Evolutionary conservation across 2,329 filamentous ascomycete species (phyloP).

Genomic region (Aspergillus calidoustus): DNA sequence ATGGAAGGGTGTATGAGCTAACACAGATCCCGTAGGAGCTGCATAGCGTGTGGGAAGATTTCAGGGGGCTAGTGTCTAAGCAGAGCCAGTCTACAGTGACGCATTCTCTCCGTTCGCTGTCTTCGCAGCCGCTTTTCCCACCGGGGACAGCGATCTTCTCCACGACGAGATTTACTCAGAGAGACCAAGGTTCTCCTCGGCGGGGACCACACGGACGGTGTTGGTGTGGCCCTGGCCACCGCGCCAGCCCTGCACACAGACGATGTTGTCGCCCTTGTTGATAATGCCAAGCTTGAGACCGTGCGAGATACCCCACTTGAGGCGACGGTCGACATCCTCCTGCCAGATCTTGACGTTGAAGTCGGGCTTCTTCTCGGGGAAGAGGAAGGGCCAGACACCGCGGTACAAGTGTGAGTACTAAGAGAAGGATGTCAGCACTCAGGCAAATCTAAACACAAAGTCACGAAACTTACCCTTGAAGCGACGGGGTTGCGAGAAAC

Average conservation of each 20-base stretch:
- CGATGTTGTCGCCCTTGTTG: slow-evolving; percentile 73
- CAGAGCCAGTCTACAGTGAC: slow-evolving; percentile 24
- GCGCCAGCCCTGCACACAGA: slow-evolving; percentile 71
- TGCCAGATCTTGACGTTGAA: slow-evolving; percentile 95
- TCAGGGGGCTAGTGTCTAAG: slow-evolving; percentile 17
- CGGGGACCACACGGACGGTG: slow-evolving; percentile 59
- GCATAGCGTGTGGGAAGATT: slow-evolving; percentile 16
- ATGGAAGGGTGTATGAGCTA: slow-evolving; percentile 5
- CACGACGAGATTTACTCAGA: slow-evolving; percentile 33
- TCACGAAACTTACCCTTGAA: slow-evolving; percentile 64
- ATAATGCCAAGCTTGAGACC: slow-evolving; percentile 83
- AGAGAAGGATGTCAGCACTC: slow-evolving; percentile 21
- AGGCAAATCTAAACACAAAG: background rate
- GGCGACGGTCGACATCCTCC: slow-evolving; percentile 95
- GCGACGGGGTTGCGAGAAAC: slow-evolving; percentile 85
- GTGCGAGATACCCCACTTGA: slow-evolving; percentile 93
- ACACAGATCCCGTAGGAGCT: slow-evolving; percentile 13
- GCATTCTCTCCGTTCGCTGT: slow-evolving; percentile 25
- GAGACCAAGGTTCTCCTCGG: slow-evolving; percentile 51
- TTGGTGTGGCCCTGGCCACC: slow-evolving; percentile 72
- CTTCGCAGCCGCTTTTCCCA: slow-evolving; percentile 24
- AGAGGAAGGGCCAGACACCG: slow-evolving; percentile 96
- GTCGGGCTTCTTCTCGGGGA: slow-evolving; percentile 91
- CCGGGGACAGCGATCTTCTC: slow-evolving; percentile 6
- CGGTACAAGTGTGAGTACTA: slow-evolving; percentile 92